phyloP scores from a whole-genome alignment of 176 grass and related monocot genomes.

The Elaeis guineensis region DNA sequence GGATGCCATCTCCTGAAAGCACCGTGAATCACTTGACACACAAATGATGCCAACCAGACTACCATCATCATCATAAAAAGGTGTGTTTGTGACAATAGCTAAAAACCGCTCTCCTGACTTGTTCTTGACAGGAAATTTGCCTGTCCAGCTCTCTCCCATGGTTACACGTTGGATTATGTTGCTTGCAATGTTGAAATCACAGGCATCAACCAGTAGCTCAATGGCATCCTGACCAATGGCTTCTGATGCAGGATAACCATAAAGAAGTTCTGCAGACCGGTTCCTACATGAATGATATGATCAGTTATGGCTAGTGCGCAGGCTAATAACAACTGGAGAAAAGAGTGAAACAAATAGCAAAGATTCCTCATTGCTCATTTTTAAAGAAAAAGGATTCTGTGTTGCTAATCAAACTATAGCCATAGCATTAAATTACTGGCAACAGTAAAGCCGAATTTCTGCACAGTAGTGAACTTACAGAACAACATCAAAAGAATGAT shows the following conservation, averaged over 20 bases:
- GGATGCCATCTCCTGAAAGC: slow-evolving; percentile 45
- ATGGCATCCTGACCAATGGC: slow-evolving; percentile 75
- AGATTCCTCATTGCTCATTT: too few species aligned
- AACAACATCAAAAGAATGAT: too few species aligned
- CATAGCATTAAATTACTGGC: too few species aligned
- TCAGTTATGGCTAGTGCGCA: not conserved
- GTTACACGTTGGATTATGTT: slow-evolving; percentile 51
- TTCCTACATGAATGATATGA: slow-evolving; percentile 46
- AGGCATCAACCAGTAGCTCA: slow-evolving; percentile 52
- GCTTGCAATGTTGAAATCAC: slow-evolving; percentile 35
- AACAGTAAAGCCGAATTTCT: too few species aligned
- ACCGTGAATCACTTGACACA: slow-evolving; percentile 56
- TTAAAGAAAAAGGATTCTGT: too few species aligned
- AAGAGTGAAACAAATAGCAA: too few species aligned
- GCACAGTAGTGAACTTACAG: too few species aligned
- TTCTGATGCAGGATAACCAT: slow-evolving; percentile 75
- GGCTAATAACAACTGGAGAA: too few species aligned
- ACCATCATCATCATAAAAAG: slow-evolving; percentile 86
- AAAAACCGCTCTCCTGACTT: slow-evolving; percentile 60
- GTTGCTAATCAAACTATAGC: too few species aligned
- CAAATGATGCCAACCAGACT: slow-evolving; percentile 84
- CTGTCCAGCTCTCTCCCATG: slow-evolving; percentile 78
- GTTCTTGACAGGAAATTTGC: slow-evolving; percentile 77
- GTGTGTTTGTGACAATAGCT: slow-evolving; percentile 66
- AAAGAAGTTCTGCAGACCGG: slow-evolving; percentile 66